These are phyloP conservation scores for Myxozyma udenii DNA, from an alignment of 805 yeast genomes.

Conservation along the genomic window DNA sequence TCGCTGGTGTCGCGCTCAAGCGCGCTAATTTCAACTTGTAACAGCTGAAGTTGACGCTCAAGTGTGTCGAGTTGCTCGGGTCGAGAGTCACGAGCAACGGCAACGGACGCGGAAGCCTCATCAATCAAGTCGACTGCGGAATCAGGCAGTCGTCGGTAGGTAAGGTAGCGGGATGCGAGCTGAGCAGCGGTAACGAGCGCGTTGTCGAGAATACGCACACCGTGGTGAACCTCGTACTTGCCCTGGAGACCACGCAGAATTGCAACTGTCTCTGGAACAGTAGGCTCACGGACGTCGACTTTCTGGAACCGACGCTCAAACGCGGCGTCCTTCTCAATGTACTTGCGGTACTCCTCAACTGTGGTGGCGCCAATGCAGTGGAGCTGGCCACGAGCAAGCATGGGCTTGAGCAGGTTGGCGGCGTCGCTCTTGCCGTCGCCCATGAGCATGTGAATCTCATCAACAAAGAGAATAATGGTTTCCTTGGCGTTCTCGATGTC, in stretches of 20 bases:
- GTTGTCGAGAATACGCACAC: constrained; percentile 91
- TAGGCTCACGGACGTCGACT: constrained; percentile 92
- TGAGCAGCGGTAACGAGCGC: constrained; percentile 94
- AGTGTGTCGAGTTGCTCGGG: constrained; percentile 94
- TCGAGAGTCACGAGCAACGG: constrained; percentile 95
- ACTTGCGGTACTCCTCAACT: constrained; percentile 86
- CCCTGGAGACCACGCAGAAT: constrained; percentile 94
- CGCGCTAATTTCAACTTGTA: constrained; percentile 95
- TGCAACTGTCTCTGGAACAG: constrained; percentile 88
- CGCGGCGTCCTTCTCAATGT: constrained; percentile 95
- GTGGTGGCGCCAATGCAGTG: constrained; percentile 99
- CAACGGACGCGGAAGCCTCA: constrained; percentile 94
- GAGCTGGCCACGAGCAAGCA: constrained; percentile 91
- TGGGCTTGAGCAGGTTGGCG: constrained; percentile 94
- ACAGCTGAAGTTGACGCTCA: constrained; percentile 85
- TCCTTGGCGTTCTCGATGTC: constrained; percentile 78
- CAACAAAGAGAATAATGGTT: constrained; percentile 86
- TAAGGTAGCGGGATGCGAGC: constrained; percentile 87
- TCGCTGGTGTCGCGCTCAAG: constrained; percentile 86
- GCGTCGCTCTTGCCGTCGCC: constrained; percentile 98
- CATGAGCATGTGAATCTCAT: constrained; percentile 99
- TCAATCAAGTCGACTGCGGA: constrained; percentile 95
- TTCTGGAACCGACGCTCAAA: constrained; percentile 98
- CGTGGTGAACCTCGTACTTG: constrained; percentile 94
- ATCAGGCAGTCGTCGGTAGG: constrained; percentile 94